Evolutionary conservation across 495 filamentous ascomycete genomes (phyloP).

Genomic region (Neurospora intermedia): DNA sequence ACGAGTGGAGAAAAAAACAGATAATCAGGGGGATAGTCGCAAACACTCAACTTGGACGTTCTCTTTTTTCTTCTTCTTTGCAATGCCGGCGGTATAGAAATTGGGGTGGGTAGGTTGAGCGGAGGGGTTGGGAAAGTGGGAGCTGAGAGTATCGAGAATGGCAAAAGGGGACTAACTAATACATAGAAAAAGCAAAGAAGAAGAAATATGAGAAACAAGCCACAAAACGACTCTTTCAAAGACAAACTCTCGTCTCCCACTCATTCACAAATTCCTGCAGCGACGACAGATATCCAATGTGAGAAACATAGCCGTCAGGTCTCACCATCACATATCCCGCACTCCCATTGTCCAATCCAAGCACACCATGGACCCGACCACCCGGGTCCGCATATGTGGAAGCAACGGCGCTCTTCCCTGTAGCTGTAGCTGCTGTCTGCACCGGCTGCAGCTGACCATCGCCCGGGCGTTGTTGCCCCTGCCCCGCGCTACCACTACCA

Average conservation of each 20-base stretch:
- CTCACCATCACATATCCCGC: conserved; percentile 28
- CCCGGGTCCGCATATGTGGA: conserved; percentile 17
- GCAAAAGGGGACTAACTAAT: background rate
- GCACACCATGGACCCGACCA: conserved; percentile 20
- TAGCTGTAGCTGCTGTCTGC: background rate
- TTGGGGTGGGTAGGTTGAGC: background rate
- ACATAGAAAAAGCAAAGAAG: background rate
- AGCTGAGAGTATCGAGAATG: background rate
- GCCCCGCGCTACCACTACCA: background rate
- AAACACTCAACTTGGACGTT: background rate
- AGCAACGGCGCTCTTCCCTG: background rate
- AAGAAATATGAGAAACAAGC: background rate
- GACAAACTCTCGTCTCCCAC: background rate
- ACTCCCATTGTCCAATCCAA: conserved; percentile 19
- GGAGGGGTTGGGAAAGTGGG: background rate
- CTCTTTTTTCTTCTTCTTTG: background rate
- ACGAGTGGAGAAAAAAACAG: background rate
- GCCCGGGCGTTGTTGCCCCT: background rate
- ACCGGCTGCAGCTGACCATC: background rate
- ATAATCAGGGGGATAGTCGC: background rate
- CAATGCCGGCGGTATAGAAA: background rate
- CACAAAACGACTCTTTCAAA: background rate
- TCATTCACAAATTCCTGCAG: conserved; percentile 17
- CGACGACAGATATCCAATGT: conserved; percentile 24
- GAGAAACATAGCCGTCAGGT: conserved; percentile 30